Conservation (phyloP, 352 stramenopile species). For the Pythium volutum region DNA sequence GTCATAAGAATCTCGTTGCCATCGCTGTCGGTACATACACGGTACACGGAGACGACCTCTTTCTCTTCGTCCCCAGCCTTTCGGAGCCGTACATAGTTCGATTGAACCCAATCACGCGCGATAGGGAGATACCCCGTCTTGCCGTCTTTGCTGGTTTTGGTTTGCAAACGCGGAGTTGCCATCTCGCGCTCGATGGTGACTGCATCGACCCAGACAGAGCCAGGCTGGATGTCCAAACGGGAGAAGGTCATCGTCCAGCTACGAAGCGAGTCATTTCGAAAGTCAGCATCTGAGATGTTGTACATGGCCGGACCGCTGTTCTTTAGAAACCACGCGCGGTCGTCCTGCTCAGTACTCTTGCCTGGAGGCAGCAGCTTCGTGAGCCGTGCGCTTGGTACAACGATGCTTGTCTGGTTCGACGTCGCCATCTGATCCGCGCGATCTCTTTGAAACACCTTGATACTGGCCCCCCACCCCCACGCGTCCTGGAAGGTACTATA, state of each 20-base stretch:
- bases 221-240: not conserved
- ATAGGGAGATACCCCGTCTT: too few relatives aligned
- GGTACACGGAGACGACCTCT: not conserved
- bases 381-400: not conserved
- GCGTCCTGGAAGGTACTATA: not conserved
- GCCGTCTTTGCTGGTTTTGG: not conserved
- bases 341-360: not conserved
- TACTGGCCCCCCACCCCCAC: not conserved
- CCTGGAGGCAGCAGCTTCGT: not conserved
- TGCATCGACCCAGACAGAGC: too few relatives aligned
- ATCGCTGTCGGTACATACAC: not conserved
- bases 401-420: not conserved
- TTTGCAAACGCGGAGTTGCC: not conserved
- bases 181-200: too few relatives aligned
- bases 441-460: not conserved
- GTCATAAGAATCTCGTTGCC: not conserved
- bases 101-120: too few relatives aligned
- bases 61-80: too few relatives aligned
- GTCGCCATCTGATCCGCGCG: too few relatives aligned
- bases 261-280: not conserved
- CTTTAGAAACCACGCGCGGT: not conserved
- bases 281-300: not conserved
- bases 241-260: not conserved
- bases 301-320: not conserved
- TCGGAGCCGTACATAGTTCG: too few relatives aligned